Conservation (phyloP, 768 basidiomycete genomes). For the Russula brevipes region DNA sequence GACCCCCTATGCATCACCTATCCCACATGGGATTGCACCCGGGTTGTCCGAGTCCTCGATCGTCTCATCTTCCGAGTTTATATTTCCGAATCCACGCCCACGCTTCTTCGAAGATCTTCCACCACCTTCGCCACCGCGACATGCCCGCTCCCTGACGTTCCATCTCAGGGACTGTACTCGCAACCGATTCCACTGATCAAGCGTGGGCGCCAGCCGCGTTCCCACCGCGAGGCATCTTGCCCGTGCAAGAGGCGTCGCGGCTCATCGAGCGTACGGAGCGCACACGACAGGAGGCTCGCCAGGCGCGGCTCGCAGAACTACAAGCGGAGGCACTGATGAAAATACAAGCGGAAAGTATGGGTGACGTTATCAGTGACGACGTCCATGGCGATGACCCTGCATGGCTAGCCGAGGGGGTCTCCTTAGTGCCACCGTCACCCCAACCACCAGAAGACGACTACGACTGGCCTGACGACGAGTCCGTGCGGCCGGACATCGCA, state of each 20-base stretch:
- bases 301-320: neutral
- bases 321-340: neutral
- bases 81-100: conserved; percentile 22
- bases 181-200: conserved; percentile 26
- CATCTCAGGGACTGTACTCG: conserved; percentile 11
- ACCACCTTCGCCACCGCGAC: conserved; percentile 24
- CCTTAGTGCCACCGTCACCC: neutral
- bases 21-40: conserved; percentile 3
- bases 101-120: conserved; percentile 22
- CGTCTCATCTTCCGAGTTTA: conserved; percentile 21
- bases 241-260: conserved; percentile 25
- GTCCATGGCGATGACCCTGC: neutral
- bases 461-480: conserved; percentile 18
- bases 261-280: conserved; percentile 25
- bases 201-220: conserved; percentile 48
- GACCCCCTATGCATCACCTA: conserved; percentile 3
- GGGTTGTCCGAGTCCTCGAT: conserved; percentile 17
- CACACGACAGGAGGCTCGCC: neutral
- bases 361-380: neutral
- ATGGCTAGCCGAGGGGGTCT: neutral
- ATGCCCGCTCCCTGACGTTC: conserved; percentile 21
- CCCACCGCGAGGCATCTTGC: conserved; percentile 42
- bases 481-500: conserved; percentile 19
- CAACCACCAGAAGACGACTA: neutral
- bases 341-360: neutral